Conservation (phyloP, 208 protist genomes). For the Acanthamoeba polyphaga region DNA sequence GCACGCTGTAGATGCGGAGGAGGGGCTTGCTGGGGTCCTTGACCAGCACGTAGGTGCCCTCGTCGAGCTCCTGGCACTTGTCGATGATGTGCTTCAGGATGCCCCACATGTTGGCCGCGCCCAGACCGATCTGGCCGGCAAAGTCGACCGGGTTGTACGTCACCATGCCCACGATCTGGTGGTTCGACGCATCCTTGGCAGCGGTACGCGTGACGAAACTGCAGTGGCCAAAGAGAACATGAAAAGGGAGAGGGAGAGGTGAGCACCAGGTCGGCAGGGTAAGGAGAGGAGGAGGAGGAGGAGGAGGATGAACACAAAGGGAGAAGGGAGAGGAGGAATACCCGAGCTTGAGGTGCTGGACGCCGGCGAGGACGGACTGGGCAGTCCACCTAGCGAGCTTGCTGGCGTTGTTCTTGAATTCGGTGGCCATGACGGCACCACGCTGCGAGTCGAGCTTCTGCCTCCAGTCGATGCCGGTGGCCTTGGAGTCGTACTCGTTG, state of each 20-base stretch:
- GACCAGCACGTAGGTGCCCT: conserved; percentile 89
- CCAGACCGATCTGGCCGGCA: conserved; percentile 85
- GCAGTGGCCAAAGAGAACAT: neutral
- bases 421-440: conserved; percentile 88
- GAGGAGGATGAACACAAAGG: neutral
- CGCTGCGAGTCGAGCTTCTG: conserved; percentile 88
- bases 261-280: neutral
- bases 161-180: conserved; percentile 82
- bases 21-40: conserved; percentile 85
- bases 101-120: conserved; percentile 87
- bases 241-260: neutral
- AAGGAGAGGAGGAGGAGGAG: neutral
- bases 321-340: conserved; percentile 61
- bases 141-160: conserved; percentile 82
- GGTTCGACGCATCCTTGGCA: conserved; percentile 39
- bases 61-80: conserved; percentile 73
- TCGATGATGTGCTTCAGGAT: conserved; percentile 86
- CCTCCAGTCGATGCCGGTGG: conserved; percentile 83
- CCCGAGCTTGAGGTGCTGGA: conserved; percentile 87
- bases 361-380: conserved; percentile 83
- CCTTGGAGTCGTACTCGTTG: conserved; percentile 88
- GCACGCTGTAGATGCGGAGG: neutral
- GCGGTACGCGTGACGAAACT: neutral
- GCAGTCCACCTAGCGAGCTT: conserved; percentile 89
- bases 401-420: conserved; percentile 89